phyloP scores from a whole-genome alignment of 208 protist genomes.

The Crithidia acanthocephali region DNA sequence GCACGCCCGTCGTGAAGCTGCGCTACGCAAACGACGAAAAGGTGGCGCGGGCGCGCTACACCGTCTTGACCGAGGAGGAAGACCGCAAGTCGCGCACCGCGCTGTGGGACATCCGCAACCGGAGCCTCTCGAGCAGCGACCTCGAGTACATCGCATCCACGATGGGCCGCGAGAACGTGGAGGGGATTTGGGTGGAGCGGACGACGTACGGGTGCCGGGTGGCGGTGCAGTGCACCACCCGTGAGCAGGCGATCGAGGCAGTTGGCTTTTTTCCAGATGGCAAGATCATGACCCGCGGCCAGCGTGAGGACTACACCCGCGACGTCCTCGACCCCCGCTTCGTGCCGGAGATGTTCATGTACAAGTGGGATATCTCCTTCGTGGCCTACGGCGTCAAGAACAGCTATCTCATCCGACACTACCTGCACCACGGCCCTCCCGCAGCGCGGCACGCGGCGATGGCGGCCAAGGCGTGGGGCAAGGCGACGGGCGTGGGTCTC shows the following conservation, averaged over 20 bases:
- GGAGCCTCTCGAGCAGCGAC: slow-evolving; percentile 60
- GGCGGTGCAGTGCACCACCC: slow-evolving; percentile 79
- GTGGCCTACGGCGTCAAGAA: slow-evolving; percentile 92
- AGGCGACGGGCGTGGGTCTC: slow-evolving; percentile 80
- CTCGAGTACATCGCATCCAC: slow-evolving; percentile 87
- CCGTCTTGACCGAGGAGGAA: slow-evolving; percentile 81
- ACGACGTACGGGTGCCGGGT: slow-evolving; percentile 86
- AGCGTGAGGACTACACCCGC: slow-evolving; percentile 89
- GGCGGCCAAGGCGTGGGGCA: slow-evolving; percentile 91
- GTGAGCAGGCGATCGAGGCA: slow-evolving; percentile 86
- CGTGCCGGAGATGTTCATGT: slow-evolving; percentile 90
- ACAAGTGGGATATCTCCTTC: slow-evolving; percentile 92
- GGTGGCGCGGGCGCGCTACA: slow-evolving; percentile 76
- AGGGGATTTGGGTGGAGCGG: slow-evolving; percentile 87
- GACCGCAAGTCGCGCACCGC: slow-evolving; percentile 87
- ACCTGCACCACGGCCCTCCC: slow-evolving; percentile 69
- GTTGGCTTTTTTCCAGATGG: slow-evolving; percentile 90
- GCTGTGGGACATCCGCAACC: slow-evolving; percentile 81
- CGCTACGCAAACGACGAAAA: slow-evolving; percentile 85
- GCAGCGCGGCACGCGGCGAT: slow-evolving; percentile 80
- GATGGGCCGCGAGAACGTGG: slow-evolving; percentile 79
- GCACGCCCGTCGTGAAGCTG: slow-evolving; percentile 89
- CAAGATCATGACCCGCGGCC: slow-evolving; percentile 84
- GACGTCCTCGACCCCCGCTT: slow-evolving; percentile 84
- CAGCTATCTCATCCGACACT: slow-evolving; percentile 87